Base-by-base conservation (phyloP, 331 rosid genomes). In the Prunus yedoensis region DNA sequence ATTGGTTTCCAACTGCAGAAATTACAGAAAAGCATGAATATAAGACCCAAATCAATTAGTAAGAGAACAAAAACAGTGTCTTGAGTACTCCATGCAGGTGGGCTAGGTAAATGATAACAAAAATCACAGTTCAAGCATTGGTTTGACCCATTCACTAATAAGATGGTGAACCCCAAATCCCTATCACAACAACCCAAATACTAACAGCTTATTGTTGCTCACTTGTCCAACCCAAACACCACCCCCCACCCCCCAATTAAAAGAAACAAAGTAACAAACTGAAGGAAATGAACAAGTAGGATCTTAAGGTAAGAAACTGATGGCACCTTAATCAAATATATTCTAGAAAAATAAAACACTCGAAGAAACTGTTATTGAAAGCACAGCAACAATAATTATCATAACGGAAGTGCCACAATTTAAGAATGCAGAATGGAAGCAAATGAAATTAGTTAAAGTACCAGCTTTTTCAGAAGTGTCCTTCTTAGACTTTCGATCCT, bases 401-500 rank as follows among this genome's bases (percentile, higher is more conserved):
- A 65, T 1, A 63, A 63, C 1, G 7, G 8, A 32, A 32, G 13
- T 4, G 9, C 25, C 35, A 46, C 73, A 68, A 13, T 35, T 46
- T 18, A 50, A 68, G 73, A 20, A 68, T 46, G 16, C 57, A 7
- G 0, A 45, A 53, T 35, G 66, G 10, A 73, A 7, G 47, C 32
- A 21, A 18, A 71, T 50, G 59, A 38, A 51, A 43, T 8, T 54
- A 63, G 57, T 52, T 53, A 35, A 28, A 63, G 32, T 88, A 94
- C 98, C 97, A 66, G 86, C 68, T 79, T 78, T 86, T 49, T 64
- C 67, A 4, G 81, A 76, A 28, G 71, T 63, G 56, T 78, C 90
- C 76, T 83, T 86, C 67, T 85, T 82, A 53, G 50, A 79, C 74
- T 84, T 89, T 54, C 51, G 80, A 68, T 78, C 87, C 66, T 79